Evolutionary conservation across 495 filamentous ascomycete genomes (phyloP).

Genomic region (Lasiosphaeriaceae sp.): DNA sequence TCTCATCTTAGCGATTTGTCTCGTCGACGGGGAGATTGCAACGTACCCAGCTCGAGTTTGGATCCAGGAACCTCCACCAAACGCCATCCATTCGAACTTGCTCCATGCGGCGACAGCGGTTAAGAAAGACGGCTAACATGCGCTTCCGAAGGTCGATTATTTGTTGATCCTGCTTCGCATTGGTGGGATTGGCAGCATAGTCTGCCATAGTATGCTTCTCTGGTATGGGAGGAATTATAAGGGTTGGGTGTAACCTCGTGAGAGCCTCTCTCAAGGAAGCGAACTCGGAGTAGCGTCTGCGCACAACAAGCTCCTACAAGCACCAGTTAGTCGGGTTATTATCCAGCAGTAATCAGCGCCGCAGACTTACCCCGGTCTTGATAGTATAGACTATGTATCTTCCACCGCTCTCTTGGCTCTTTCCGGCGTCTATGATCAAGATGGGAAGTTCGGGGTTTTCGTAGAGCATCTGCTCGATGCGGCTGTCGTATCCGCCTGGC

Average conservation of each 20-base stretch:
- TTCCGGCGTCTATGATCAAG: slow-evolving; percentile 87
- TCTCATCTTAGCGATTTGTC: slow-evolving; percentile 27
- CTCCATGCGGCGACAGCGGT: slow-evolving; percentile 88
- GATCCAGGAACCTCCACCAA: slow-evolving; percentile 95
- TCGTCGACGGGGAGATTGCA: neutral
- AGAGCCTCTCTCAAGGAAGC: slow-evolving; percentile 86
- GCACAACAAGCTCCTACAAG: slow-evolving; percentile 83
- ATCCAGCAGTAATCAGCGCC: neutral
- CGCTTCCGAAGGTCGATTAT: slow-evolving; percentile 95
- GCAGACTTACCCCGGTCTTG: slow-evolving; percentile 71
- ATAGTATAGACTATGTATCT: slow-evolving; percentile 96
- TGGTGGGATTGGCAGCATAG: slow-evolving; percentile 95
- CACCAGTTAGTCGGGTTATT: neutral
- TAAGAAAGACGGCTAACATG: slow-evolving; percentile 93
- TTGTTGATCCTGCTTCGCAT: slow-evolving; percentile 91
- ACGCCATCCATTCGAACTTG: slow-evolving; percentile 91
- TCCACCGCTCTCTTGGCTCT: slow-evolving; percentile 86
- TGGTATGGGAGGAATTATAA: slow-evolving; percentile 93
- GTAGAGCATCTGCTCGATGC: slow-evolving; percentile 93
- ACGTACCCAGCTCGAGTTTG: slow-evolving; percentile 96
- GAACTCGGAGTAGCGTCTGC: slow-evolving; percentile 94
- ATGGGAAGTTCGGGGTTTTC: slow-evolving; percentile 89
- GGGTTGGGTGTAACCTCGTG: slow-evolving; percentile 84
- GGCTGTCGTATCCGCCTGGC: slow-evolving; percentile 85
- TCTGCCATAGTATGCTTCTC: slow-evolving; percentile 99